phyloP scores from a whole-genome alignment of 176 grass and related monocot species.

The Luzula sylvatica region DNA sequence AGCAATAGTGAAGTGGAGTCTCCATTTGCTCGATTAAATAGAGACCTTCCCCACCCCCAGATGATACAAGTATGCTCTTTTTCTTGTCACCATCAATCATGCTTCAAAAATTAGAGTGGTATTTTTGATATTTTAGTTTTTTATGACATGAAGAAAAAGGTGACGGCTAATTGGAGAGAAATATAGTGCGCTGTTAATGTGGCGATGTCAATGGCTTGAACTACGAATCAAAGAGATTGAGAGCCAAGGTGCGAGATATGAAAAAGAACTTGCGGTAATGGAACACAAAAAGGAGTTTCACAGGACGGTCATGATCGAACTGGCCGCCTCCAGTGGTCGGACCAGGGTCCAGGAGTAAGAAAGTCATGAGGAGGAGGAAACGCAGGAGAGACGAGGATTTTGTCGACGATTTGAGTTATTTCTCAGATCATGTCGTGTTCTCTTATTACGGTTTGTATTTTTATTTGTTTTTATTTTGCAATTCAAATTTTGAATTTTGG shows the following conservation, averaged over 20 bases:
- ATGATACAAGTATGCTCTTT: conserved; percentile 60
- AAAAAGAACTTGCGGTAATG: conserved; percentile 58
- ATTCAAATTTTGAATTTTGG: too few species aligned
- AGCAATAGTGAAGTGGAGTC: conserved; percentile 83
- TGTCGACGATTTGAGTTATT: conserved; percentile 44
- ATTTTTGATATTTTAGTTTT: too few species aligned
- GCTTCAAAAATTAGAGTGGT: too few species aligned
- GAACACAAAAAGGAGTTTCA: conserved; percentile 84
- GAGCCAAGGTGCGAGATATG: conserved; percentile 63
- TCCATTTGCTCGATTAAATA: conserved; percentile 40
- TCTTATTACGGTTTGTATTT: conserved; percentile 84
- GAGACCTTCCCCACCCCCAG: conserved; percentile 38
- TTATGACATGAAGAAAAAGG: conserved; percentile 79
- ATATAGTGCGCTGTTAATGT: conserved; percentile 67
- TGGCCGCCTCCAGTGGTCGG: conserved; percentile 72
- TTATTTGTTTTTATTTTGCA: too few species aligned
- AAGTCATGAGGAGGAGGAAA: conserved; percentile 67
- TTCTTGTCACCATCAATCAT: too few species aligned
- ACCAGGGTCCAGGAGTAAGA: conserved; percentile 46
- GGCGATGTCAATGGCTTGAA: conserved; percentile 80
- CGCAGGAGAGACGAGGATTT: conserved; percentile 64
- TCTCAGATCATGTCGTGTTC: conserved; percentile 54
- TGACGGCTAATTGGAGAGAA: conserved; percentile 78
- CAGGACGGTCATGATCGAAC: conserved; percentile 89
- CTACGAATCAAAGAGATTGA: conserved; percentile 74